Evolutionary conservation across 2,329 filamentous ascomycete genomes (phyloP).

Genomic region (Talaromyces funiculosus): DNA sequence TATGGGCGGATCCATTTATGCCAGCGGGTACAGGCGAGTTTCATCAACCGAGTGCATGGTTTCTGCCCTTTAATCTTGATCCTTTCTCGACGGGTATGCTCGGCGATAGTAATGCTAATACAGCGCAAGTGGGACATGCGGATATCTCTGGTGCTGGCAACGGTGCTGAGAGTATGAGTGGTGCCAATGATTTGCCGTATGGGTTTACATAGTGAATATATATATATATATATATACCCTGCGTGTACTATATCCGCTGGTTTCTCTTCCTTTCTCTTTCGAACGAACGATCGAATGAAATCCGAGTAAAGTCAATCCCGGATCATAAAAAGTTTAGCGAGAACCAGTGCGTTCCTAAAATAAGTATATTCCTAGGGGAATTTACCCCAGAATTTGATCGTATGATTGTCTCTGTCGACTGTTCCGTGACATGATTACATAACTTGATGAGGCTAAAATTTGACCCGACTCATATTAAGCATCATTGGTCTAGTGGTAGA

Average conservation of each 20-base stretch:
- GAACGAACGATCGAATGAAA: neutral
- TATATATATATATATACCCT: neutral
- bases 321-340: no score
- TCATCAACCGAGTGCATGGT: slow-evolving; percentile 65
- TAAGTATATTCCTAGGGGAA: neutral
- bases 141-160: neutral
- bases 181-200: neutral
- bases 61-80: slow-evolving; percentile 87
- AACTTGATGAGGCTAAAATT: no score
- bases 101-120: neutral
- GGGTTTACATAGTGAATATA: neutral
- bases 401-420: neutral
- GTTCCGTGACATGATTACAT: no score
- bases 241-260: neutral
- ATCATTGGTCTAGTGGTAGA: slow-evolving; percentile 20
- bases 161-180: neutral
- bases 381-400: no score
- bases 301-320: no score
- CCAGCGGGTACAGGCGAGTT: slow-evolving; percentile 33
- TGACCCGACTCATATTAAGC: no score
- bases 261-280: no score
- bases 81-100: slow-evolving; percentile 37
- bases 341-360: no score
- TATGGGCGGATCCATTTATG: slow-evolving; percentile 33
- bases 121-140: neutral